phyloP scores from a whole-genome alignment of 805 yeast genomes.

The Candida saitoana region DNA sequence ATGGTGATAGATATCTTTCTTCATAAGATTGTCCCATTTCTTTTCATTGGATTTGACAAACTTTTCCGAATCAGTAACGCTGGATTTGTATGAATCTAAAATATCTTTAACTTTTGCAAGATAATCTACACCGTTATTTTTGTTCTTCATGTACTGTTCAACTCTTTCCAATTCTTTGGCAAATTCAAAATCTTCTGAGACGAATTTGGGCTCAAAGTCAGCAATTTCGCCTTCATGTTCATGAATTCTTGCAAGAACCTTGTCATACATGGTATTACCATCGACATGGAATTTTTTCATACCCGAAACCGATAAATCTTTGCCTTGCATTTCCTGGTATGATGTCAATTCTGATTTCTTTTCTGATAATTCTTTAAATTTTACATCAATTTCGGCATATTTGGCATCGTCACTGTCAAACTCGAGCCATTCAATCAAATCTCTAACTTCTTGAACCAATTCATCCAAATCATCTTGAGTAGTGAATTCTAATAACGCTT shows the following conservation, averaged over 20 bases:
- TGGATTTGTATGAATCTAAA: slow-evolving; percentile 22
- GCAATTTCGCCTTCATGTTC: slow-evolving; percentile 44
- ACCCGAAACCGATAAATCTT: slow-evolving; percentile 46
- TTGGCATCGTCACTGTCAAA: slow-evolving; percentile 57
- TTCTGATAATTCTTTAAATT: slow-evolving; percentile 16
- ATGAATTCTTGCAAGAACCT: slow-evolving; percentile 42
- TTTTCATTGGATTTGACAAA: slow-evolving; percentile 15
- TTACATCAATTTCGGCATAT: slow-evolving; percentile 22
- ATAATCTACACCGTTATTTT: slow-evolving; percentile 17
- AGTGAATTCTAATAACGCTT: slow-evolving; percentile 30
- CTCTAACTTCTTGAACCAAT: slow-evolving; percentile 32
- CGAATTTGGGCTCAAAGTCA: slow-evolving; percentile 40
- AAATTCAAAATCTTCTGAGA: slow-evolving; percentile 46
- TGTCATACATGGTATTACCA: slow-evolving; percentile 38
- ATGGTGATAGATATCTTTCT: slow-evolving; percentile 21
- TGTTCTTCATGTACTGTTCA: slow-evolving; percentile 20
- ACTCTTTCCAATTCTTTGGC: slow-evolving; percentile 48
- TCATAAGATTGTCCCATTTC: slow-evolving; percentile 20
- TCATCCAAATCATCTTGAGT: slow-evolving; percentile 29
- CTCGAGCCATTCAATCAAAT: slow-evolving; percentile 73
- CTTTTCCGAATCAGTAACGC: slow-evolving; percentile 25
- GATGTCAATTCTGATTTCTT: slow-evolving; percentile 24
- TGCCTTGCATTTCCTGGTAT: slow-evolving; percentile 37
- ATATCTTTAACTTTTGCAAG: slow-evolving; percentile 23
- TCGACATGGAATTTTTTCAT: slow-evolving; percentile 41